Base-by-base conservation (phyloP, 768 basidiomycete species). In the Leccinum broughii region DNA sequence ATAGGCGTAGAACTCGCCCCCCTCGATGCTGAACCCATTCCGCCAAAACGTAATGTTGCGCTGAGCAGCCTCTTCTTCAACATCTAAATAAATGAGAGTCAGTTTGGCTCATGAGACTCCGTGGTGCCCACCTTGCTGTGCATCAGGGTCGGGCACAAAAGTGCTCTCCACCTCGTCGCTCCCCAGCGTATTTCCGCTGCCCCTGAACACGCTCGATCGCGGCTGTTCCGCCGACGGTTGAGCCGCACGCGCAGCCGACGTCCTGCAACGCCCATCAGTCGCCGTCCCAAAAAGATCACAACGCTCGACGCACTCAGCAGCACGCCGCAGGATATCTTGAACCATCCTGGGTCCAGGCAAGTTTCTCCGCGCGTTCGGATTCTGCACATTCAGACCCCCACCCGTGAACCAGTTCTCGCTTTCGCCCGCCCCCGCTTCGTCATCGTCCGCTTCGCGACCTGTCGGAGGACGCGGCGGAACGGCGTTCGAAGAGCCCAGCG, bases 341-440 rank as follows among this genome's bases (percentile, higher is more conserved):
- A 88, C 90, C 68, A 87, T 77, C 62, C 81, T 70, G 6, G 86
- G 85, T 2, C 85, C 88, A 2, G 84, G 84, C 3, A 74, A 73
- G 26, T 61, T 72, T 51, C 72, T 70, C 15, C 70, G 77, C 24
- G 67, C 58, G 66, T 90, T 84, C 1, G 96, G 96, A 70, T 93
- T 94, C 75, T 96, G 84, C 2, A 98, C 82, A 2, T 93, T 95
- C 69, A 92, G 80, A 72, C 96, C 96, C 0, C 96, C 96, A n/a
- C 96, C 96, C 3, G 96, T 89, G 74, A 93, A 98, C 82, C 88
- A 92, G 64, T 81, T 87, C 66, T 92, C 85, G 2, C 80, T 77
- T 17, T 82, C 81, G 37, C 51, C 50, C 1, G 60, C 62, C 6
- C 59, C 52, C 1, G 80, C 80, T 3, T 78, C 79, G 11, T 80